These are phyloP conservation scores for Sarcodon sp. DNA, from an alignment of 768 basidiomycete genomes.

Conservation along the genomic window DNA sequence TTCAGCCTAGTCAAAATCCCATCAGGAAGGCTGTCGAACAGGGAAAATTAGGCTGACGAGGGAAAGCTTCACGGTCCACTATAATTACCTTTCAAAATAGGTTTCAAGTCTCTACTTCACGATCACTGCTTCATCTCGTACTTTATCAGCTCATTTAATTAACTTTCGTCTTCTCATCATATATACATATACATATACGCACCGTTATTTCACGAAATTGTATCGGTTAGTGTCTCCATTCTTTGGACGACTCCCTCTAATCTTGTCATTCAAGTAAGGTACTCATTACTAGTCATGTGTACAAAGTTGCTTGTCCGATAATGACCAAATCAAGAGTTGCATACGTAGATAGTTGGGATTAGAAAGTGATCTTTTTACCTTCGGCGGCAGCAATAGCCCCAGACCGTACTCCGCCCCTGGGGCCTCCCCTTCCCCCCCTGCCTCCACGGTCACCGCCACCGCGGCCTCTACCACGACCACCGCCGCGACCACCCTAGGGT, in stretches of 20 bases:
- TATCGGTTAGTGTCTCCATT: too few relatives aligned
- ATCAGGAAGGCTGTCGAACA: slow-evolving; percentile 57
- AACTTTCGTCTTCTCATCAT: neutral
- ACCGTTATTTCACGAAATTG: too few relatives aligned
- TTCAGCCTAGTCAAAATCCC: slow-evolving; percentile 56
- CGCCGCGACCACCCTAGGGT: slow-evolving; percentile 14
- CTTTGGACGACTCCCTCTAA: too few relatives aligned
- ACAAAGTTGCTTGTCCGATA: too few relatives aligned
- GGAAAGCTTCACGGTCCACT: too few relatives aligned
- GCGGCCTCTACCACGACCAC: slow-evolving; percentile 19
- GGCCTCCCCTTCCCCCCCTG: slow-evolving; percentile 24
- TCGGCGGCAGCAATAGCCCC: slow-evolving; percentile 54
- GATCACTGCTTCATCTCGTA: neutral
- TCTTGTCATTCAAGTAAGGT: too few relatives aligned
- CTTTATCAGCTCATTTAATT: neutral
- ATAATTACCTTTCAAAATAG: neutral
- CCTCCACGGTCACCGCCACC: slow-evolving; percentile 28
- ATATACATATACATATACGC: too few relatives aligned
- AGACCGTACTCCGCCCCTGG: slow-evolving; percentile 34
- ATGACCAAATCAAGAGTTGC: neutral
- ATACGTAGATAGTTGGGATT: neutral
- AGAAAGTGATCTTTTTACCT: slow-evolving; percentile 60
- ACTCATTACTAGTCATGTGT: too few relatives aligned
- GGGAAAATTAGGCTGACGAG: slow-evolving; percentile 18
- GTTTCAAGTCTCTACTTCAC: neutral